A percentile compares a stretch with the other conserved stretches of the same genome.
Conservation (phyloP, 306 rosid genomes). For the Quercus rubra region DNA sequence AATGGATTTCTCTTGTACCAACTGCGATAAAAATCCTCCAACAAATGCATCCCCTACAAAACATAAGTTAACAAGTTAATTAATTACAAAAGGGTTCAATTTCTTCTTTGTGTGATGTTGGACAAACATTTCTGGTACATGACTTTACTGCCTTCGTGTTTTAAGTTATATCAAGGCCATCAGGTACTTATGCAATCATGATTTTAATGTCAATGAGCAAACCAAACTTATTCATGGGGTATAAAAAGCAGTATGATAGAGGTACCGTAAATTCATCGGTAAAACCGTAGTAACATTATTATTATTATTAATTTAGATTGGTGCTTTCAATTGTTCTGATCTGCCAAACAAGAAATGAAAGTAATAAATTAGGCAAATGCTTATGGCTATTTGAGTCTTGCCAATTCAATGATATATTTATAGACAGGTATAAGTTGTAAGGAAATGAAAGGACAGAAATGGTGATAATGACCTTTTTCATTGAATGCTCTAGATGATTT, state of each 20-base stretch:
- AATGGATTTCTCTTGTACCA: slow-evolving; percentile 70
- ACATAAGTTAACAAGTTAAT: neutral
- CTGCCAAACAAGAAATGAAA: neutral
- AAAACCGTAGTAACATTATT: too few relatives aligned
- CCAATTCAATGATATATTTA: neutral
- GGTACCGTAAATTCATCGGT: too few relatives aligned
- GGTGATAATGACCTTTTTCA: neutral
- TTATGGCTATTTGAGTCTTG: neutral
- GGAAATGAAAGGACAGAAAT: neutral
- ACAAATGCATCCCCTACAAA: slow-evolving; percentile 91
- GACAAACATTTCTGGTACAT: neutral
- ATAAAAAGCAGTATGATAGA: neutral
- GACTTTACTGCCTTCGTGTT: neutral
- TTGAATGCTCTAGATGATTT: neutral
- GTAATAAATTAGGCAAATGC: neutral
- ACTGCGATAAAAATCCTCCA: slow-evolving; percentile 86
- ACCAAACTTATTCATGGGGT: neutral
- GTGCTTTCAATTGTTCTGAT: neutral
- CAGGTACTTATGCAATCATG: neutral
- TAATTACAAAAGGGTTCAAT: neutral
- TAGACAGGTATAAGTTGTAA: neutral
- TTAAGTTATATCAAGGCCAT: too few relatives aligned
- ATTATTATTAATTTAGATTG: neutral
- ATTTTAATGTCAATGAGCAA: neutral
- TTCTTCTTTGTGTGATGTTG: neutral